phyloP scores from a whole-genome alignment of 495 filamentous ascomycete species.

The Penicillium egyptiacum region DNA sequence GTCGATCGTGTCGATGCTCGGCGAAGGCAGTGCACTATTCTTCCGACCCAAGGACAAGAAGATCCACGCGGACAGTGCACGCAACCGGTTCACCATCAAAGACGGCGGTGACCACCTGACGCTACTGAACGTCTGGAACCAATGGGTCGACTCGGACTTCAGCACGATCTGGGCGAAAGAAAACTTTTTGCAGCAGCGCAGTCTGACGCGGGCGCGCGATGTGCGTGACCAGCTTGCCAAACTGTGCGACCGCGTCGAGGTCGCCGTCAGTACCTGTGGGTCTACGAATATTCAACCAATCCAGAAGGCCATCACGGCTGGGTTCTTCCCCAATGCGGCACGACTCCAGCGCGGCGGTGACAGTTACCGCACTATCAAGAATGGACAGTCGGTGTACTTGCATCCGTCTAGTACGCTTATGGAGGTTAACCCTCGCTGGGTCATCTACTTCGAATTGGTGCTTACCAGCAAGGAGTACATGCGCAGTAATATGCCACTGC shows the following conservation, averaged over 20 bases:
- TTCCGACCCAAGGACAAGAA: conserved; percentile 98
- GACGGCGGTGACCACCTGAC: conserved; percentile 92
- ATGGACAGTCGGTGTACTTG: conserved; percentile 81
- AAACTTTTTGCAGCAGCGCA: conserved; percentile 91
- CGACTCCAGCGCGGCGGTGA: conserved; percentile 81
- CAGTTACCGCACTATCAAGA: conserved; percentile 93
- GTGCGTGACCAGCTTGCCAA: conserved; percentile 94
- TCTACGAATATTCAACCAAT: conserved; percentile 71
- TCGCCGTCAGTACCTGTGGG: conserved; percentile 67
- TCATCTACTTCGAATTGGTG: conserved; percentile 91
- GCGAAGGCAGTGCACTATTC: conserved; percentile 85
- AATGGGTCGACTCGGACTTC: conserved; percentile 95
- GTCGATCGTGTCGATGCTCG: conserved; percentile 91
- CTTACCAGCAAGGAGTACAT: conserved; percentile 95
- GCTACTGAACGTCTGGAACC: conserved; percentile 93
- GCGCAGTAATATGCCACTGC: conserved; percentile 79
- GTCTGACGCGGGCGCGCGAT: conserved; percentile 81
- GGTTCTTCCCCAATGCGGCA: conserved; percentile 95
- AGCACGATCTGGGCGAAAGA: conserved; percentile 84
- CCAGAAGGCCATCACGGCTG: conserved; percentile 82
- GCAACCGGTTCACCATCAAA: conserved; percentile 87
- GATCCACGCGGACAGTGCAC: conserved; percentile 88
- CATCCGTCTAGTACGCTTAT: conserved; percentile 84
- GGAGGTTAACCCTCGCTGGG: conserved; percentile 80
- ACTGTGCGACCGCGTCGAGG: conserved; percentile 91